phyloP scores from a whole-genome alignment of 768 basidiomycete species.

The Phlegmacium glaucopus region DNA sequence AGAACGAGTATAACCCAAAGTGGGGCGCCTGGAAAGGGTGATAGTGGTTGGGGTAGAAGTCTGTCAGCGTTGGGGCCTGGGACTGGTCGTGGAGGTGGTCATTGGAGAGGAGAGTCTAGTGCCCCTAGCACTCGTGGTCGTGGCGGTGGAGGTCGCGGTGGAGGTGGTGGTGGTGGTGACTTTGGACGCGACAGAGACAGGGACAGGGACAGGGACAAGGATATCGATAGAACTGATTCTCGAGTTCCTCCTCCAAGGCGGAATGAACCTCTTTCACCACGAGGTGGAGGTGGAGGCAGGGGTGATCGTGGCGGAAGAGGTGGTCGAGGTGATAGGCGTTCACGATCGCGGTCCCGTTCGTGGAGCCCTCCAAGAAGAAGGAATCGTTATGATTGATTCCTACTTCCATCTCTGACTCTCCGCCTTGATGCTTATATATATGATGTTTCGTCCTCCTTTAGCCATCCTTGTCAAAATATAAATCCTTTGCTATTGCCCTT shows the following conservation, averaged over 20 bases:
- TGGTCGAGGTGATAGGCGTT: conserved; percentile 36
- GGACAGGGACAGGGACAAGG: conserved; percentile 29
- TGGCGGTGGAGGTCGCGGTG: conserved; percentile 38
- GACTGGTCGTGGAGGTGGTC: conserved; percentile 56
- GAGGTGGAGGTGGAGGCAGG: conserved; percentile 33
- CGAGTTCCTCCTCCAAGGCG: conserved; percentile 49
- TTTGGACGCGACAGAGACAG: conserved; percentile 27
- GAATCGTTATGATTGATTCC: conserved; percentile 30
- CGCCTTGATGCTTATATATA: no score
- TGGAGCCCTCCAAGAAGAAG: conserved; percentile 39
- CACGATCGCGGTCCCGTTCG: conserved; percentile 31
- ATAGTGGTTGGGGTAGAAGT: conserved; percentile 46
- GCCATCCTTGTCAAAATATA: background rate
- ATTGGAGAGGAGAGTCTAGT: conserved; percentile 74
- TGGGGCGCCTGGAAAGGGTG: conserved; percentile 31
- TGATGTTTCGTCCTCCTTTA: background rate
- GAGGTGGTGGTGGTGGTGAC: conserved; percentile 31
- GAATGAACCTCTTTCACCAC: conserved; percentile 47
- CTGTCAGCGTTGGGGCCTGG: conserved; percentile 30
- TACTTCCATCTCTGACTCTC: background rate
- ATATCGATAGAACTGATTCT: conserved; percentile 27
- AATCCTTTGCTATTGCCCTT: no score
- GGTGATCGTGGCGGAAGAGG: conserved; percentile 35
- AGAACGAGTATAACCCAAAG: conserved; percentile 29
- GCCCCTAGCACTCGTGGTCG: conserved; percentile 41